Conservation (phyloP, 208 protist species). For the Leishmania guyanensis region DNA sequence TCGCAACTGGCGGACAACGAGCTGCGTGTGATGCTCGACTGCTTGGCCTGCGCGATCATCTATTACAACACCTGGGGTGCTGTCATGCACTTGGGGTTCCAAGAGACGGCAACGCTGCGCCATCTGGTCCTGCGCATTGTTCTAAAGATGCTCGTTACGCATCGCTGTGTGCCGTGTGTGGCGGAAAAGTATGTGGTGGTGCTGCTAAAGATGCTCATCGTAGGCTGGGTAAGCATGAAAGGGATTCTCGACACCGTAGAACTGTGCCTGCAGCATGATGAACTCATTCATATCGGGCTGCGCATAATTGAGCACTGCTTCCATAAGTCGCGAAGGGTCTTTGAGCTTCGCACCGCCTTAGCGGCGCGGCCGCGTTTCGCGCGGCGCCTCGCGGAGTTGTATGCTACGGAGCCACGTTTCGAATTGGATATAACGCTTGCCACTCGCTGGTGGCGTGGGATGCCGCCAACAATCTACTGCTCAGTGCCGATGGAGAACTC, state of each 20-base stretch:
- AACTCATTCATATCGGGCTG: constrained; percentile 48
- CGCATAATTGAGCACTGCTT: constrained; percentile 24
- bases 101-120: constrained; percentile 35
- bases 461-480: constrained; percentile 7
- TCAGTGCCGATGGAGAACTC: constrained; percentile 16
- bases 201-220: constrained; percentile 51
- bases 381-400: constrained; percentile 46
- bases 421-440: constrained; percentile 74
- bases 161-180: constrained; percentile 17
- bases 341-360: constrained; percentile 40
- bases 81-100: neutral
- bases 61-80: neutral
- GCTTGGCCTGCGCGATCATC: constrained; percentile 7
- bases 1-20: neutral
- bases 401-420: constrained; percentile 42
- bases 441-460: constrained; percentile 42
- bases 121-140: constrained; percentile 63
- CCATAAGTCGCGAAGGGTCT: neutral
- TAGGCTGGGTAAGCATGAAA: constrained; percentile 56
- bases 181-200: constrained; percentile 36
- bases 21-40: constrained; percentile 1
- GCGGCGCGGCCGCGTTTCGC: constrained; percentile 29
- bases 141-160: constrained; percentile 38
- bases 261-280: constrained; percentile 45
- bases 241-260: constrained; percentile 62